Percentiles rank a stretch among this genome's conserved stretches.
Evolutionary conservation across 1,284 basidiomycete genomes (phyloP).

Genomic region (Cutaneotrichosporon sp.): DNA sequence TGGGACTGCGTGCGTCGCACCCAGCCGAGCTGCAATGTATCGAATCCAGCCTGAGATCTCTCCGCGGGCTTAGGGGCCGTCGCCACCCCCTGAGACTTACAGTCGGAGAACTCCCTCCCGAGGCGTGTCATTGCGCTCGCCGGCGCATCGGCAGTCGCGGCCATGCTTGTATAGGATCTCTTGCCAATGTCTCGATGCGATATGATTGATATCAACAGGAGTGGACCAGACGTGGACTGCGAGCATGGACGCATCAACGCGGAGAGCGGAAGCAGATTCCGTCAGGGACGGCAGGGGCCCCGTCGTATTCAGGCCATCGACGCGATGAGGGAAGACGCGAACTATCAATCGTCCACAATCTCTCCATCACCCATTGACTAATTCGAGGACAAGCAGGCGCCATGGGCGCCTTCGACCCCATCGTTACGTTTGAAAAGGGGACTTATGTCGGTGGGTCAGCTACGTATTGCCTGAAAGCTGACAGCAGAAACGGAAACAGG

Average conservation of each 20-base stretch:
- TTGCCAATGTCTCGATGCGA: neutral
- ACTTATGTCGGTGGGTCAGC: constrained; percentile 37
- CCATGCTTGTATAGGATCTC: neutral
- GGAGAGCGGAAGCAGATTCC: neutral
- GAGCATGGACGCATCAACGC: neutral
- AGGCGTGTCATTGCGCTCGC: constrained; percentile 17
- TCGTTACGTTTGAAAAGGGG: constrained; percentile 43
- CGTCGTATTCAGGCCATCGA: no score
- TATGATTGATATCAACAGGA: neutral
- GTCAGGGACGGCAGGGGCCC: no score
- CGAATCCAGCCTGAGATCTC: no score
- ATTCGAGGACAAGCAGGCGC: neutral
- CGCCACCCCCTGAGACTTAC: constrained; percentile 7
- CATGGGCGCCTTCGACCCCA: constrained; percentile 46
- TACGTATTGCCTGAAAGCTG: neutral
- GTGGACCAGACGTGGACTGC: neutral
- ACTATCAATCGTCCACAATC: no score
- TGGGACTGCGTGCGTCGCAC: no score
- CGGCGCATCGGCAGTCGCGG: neutral
- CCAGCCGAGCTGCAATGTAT: neutral
- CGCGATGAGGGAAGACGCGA: no score
- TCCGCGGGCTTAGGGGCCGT: no score
- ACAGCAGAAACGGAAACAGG: constrained; percentile 45
- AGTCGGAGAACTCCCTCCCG: constrained; percentile 13
- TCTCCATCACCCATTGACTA: neutral